Base-by-base conservation (phyloP, 306 rosid genomes). In the Lithocarpus polystachyus region DNA sequence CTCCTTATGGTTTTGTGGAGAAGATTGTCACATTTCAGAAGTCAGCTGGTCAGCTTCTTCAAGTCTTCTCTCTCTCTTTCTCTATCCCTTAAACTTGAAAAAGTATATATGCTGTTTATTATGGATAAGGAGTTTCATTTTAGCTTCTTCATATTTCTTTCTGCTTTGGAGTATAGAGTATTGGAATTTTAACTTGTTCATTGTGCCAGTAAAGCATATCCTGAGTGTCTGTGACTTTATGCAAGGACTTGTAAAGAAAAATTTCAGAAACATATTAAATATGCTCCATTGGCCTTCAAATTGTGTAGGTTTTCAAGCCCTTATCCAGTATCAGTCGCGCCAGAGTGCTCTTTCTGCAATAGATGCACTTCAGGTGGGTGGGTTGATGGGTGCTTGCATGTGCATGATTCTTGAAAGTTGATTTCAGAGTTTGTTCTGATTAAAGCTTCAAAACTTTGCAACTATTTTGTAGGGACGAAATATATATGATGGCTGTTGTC, bases 11-110 rank as follows among this genome's bases (percentile, higher is more conserved):
- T 82, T 93, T 82, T 90, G 99, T 96, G 84, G 98, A 96, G 90
- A 96, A 96, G 96, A 90, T 96, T 84, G 99, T 96, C 83, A 96
- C 97, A 4, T 96, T 96, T 85, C 98, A 96, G 99, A 96, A 93
- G 97, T 93, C 99, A 85, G 99, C 98, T 87, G 99, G 99, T 96
- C 93, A 93, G 99, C 92, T 86, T 89, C 90, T 89, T 83, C 84
- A 85, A 85, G 92, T 88, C 83, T 87, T 90, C 92, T 88, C 80
- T 81, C 83, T 87, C 77, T 83, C 80, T 83, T 76, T 86, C 75
- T 70, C 84, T 85, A 81, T 88, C 85, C 86, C 77, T 84, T 82
- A 62, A 62, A 62, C 77, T 68, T 79, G 35, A 75, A 61, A 62
- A 81, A 52, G 60, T 68, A 73, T 64, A 35, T 82, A 5, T 52